Evolutionary conservation across 495 filamentous ascomycete genomes (phyloP).

Genomic region (Aspergillus ostianus): DNA sequence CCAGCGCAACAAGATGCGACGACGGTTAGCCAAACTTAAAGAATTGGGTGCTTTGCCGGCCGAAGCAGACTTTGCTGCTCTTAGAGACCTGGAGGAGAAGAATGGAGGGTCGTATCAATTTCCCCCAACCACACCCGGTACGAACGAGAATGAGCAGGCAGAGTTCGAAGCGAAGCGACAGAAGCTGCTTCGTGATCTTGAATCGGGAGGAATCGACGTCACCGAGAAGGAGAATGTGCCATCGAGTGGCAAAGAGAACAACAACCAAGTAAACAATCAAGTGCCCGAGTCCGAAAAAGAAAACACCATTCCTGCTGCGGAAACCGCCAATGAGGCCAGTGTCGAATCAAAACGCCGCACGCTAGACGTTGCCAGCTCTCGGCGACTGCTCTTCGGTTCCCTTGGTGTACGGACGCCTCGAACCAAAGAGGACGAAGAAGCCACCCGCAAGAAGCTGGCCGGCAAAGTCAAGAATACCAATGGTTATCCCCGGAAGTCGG

Average conservation of each 20-base stretch:
- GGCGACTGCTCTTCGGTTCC: constrained; percentile 68
- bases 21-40: constrained; percentile 49
- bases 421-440: constrained; percentile 64
- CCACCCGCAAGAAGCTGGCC: constrained; percentile 55
- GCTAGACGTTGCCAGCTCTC: constrained; percentile 63
- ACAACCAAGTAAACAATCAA: constrained; percentile 2
- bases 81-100: constrained; percentile 37
- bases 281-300: constrained; percentile 3
- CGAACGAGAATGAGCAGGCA: constrained; percentile 25
- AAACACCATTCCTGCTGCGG: constrained; percentile 21
- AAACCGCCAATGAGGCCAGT: constrained; percentile 17
- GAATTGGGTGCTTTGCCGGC: constrained; percentile 46
- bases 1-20: constrained; percentile 47
- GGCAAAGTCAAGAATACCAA: constrained; percentile 30
- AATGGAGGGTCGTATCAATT: constrained; percentile 29
- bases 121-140: constrained; percentile 17
- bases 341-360: constrained; percentile 39
- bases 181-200: constrained; percentile 50
- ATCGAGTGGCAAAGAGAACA: constrained; percentile 14
- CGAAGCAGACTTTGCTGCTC: constrained; percentile 46
- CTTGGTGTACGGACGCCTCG: constrained; percentile 68
- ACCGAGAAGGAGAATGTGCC: constrained; percentile 39
- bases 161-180: constrained; percentile 53
- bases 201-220: constrained; percentile 52
- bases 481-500: constrained; percentile 18